Evolutionary conservation across 345 rosid species (phyloP), one percentile per base, ranked within the genome.

Genomic region (Passiflora organensis): DNA sequence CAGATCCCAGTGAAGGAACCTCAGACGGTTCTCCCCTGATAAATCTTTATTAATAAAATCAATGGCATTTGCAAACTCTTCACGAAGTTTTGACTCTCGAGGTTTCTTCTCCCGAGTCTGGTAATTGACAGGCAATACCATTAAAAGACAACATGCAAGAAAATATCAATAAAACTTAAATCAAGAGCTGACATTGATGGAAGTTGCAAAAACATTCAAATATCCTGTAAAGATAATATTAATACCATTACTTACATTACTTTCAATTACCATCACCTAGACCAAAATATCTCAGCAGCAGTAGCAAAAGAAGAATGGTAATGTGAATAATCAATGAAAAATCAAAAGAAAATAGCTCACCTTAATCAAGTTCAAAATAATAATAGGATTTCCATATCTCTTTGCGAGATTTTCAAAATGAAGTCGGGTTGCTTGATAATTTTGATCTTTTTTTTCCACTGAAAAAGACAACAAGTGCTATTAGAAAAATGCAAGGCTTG

Each of bases 1-100:
- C 51, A 94, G 82, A 70, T 87, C 95, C 95, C 89, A 87, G 64
- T 87, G 95, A 69, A 87, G 88, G 65, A 89, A 94, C 65, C 76
- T 80, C 55, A 94, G 65, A 53, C 70, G 77, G 46, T 79, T 82
- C 67, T 89, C 93, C 66, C 85, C 96, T 2, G 97, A 72, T 54
- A 87, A 76, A 81, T 74, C 88, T 70, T 87, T 89, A 72, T 94
- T 94, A 58, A 94, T 85, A 66, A 69, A 81, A 65, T 82, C 96
- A 66, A 94, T 85, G 49, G 99, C 99, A 83, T 75, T 85, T 54
- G 96, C 99, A 75, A 94, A 94, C 81, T 94, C 99, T 53, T 81
- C 69, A 62, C 97, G 80, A 38, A 93, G 91, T 75, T 86, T 93
- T 8, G 91, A 86, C 68, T 93, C 99, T 58, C 99, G 82, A 38